Evolutionary conservation across 805 yeast species (phyloP).

Genomic region (Kurtzmaniella cleridarum): DNA sequence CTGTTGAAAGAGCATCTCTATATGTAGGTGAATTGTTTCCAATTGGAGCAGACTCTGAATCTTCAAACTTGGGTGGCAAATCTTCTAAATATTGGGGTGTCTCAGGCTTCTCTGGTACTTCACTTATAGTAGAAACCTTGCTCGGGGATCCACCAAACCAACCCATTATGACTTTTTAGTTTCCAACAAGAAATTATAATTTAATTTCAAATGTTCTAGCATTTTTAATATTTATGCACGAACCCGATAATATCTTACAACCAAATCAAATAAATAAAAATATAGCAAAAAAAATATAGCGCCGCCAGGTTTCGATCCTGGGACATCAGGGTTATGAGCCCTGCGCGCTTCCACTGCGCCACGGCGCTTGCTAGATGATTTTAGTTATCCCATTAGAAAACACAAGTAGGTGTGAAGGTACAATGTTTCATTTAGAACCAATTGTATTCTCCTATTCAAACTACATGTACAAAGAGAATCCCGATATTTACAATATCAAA

Average conservation of each 20-base stretch:
- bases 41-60: slow-evolving; percentile 16
- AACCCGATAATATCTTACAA: too few species aligned
- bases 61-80: slow-evolving; percentile 48
- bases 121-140: slow-evolving; percentile 31
- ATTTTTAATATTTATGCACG: too few species aligned
- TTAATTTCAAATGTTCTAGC: too few species aligned
- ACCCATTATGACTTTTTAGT: slow-evolving; percentile 23
- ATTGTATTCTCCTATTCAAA: too few species aligned
- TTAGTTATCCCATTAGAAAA: too few species aligned
- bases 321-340: slow-evolving; percentile 99
- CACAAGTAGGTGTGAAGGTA: too few species aligned
- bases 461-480: too few species aligned
- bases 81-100: slow-evolving; percentile 41
- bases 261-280: too few species aligned
- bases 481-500: too few species aligned
- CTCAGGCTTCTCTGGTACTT: slow-evolving; percentile 13
- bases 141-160: slow-evolving; percentile 38
- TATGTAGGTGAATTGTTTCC: slow-evolving; percentile 10
- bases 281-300: slow-evolving; percentile 57
- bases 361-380: slow-evolving; percentile 56
- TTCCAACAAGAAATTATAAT: background rate
- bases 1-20: slow-evolving; percentile 35
- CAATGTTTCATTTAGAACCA: too few species aligned
- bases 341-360: slow-evolving; percentile 99
- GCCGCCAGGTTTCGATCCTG: slow-evolving; percentile 95